Evolutionary conservation across 2,329 filamentous ascomycete genomes (phyloP).

Genomic region (Hymenoscyphus albidus): DNA sequence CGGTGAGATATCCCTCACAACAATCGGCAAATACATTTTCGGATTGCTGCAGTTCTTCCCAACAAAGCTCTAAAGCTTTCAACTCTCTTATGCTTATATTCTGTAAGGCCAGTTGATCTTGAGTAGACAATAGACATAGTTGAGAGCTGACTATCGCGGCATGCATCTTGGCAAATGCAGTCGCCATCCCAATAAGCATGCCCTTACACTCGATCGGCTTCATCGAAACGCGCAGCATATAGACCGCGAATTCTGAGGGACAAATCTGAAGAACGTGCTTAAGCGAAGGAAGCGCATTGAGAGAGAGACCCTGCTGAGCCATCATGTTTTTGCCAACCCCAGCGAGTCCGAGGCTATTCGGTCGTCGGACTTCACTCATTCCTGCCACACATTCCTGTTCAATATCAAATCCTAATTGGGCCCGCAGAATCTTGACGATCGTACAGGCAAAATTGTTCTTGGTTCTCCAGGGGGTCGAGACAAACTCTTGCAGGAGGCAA

Average conservation of each 20-base stretch:
- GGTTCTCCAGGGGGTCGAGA: constrained; percentile 37
- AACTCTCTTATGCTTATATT: constrained; percentile 19
- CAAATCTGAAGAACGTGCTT: constrained; percentile 26
- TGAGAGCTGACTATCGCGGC: constrained; percentile 6
- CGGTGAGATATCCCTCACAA: constrained; percentile 18
- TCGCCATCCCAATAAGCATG: constrained; percentile 35
- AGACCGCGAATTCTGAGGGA: constrained; percentile 29
- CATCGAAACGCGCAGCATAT: constrained; percentile 27
- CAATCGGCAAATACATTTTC: constrained; percentile 14
- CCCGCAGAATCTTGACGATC: constrained; percentile 39
- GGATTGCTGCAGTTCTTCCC: constrained; percentile 15
- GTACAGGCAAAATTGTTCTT: constrained; percentile 34
- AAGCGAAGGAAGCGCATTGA: constrained; percentile 23
- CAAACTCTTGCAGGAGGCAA: constrained; percentile 38
- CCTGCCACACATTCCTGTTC: constrained; percentile 37
- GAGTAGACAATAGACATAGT: constrained; percentile 11
- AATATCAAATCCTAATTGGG: constrained; percentile 39
- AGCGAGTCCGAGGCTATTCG: constrained; percentile 32
- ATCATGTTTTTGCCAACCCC: constrained; percentile 36
- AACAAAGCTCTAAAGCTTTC: constrained; percentile 17
- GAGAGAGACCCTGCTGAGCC: constrained; percentile 13
- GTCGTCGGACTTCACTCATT: constrained; percentile 39
- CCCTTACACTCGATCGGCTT: constrained; percentile 27
- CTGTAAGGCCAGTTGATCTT: constrained; percentile 15
- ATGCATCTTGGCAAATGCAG: constrained; percentile 35